Conservation (phyloP, 176 grass and related monocot species). For the Rhynchospora tenuis region DNA sequence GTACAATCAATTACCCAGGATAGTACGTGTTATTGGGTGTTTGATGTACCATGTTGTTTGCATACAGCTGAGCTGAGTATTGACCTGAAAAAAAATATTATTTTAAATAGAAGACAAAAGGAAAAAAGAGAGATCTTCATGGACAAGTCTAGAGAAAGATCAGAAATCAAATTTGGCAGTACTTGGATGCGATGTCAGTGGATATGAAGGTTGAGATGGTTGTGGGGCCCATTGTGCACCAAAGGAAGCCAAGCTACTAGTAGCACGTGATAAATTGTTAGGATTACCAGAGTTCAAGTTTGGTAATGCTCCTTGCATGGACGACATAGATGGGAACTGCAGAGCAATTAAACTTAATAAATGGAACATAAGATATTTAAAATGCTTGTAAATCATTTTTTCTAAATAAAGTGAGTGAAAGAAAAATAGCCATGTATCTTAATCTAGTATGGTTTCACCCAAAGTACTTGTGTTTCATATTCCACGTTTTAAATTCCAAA, state of each 20-base stretch:
- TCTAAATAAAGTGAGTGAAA: neutral
- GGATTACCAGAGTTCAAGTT: constrained; percentile 17
- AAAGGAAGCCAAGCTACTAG: constrained; percentile 26
- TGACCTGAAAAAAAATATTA: constrained; percentile 18
- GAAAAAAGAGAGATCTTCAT: neutral
- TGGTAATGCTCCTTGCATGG: constrained; percentile 55
- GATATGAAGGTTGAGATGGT: constrained; percentile 18
- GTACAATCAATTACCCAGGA: constrained; percentile 25
- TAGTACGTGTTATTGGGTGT: constrained; percentile 27
- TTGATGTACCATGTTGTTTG: constrained; percentile 27
- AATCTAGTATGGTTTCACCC: neutral
- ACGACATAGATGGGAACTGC: constrained; percentile 52
- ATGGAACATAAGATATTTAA: neutral
- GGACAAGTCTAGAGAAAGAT: neutral
- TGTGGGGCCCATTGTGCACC: constrained; percentile 23
- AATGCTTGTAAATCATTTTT: neutral
- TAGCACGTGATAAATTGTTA: constrained; percentile 2
- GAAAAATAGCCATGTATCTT: neutral
- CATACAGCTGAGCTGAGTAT: constrained; percentile 30
- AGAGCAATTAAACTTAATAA: neutral
- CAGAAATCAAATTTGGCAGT: constrained; percentile 17
- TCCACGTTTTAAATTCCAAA: neutral
- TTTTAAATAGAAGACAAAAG: constrained; percentile 6
- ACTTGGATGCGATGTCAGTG: constrained; percentile 25
- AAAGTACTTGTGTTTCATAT: neutral